Evolutionary conservation across 768 basidiomycete species (phyloP).

Genomic region (Mycena epipterygia): DNA sequence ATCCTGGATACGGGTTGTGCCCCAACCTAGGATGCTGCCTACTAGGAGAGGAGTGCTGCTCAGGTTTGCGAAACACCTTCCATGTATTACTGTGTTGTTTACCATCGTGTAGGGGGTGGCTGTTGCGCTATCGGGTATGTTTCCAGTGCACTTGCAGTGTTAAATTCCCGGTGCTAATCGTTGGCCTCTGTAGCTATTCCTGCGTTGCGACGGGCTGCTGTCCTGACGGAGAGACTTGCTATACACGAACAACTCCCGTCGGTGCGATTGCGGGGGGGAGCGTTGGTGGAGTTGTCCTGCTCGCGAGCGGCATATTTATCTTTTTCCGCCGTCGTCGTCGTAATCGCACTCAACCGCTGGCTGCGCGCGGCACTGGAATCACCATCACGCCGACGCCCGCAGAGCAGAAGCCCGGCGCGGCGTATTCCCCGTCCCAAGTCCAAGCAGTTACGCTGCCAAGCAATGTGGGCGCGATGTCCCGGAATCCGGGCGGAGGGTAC

Average conservation of each 20-base stretch:
- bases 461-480: neutral
- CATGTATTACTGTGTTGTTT: conserved; percentile 6
- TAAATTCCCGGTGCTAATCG: conserved; percentile 5
- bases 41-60: conserved; percentile 11
- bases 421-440: neutral
- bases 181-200: conserved; percentile 1
- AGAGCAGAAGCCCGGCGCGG: conserved; percentile 7
- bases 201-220: conserved; percentile 1
- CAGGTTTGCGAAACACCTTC: conserved; percentile 3
- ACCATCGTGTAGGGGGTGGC: neutral
- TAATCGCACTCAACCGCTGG: conserved; percentile 13
- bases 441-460: conserved; percentile 10
- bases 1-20: conserved; percentile 13
- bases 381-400: conserved; percentile 3
- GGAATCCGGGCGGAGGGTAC: neutral
- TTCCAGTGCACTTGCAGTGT: neutral
- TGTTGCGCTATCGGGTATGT: conserved; percentile 12
- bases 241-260: conserved; percentile 9
- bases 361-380: neutral
- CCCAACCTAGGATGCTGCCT: conserved; percentile 7
- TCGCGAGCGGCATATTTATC: conserved; percentile 5
- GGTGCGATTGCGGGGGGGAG: conserved; percentile 16
- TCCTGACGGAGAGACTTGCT: conserved; percentile 3
- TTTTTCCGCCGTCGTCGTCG: conserved; percentile 7
- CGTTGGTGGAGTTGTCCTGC: conserved; percentile 1